Conservation (phyloP, 2,329 filamentous ascomycete species). For the Zasmidium citrigriseum region DNA sequence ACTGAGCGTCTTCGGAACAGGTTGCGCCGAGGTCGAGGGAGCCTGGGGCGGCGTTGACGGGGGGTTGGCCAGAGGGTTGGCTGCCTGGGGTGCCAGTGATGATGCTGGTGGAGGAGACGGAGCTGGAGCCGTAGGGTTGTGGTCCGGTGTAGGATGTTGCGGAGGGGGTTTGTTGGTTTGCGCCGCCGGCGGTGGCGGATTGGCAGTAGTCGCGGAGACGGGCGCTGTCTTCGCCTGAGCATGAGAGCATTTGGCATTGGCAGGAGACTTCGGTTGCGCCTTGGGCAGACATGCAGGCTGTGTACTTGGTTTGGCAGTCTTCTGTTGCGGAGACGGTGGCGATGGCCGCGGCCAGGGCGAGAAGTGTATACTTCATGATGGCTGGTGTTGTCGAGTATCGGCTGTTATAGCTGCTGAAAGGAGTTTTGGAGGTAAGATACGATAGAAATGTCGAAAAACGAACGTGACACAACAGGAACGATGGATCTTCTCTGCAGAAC, state of each 20-base stretch:
- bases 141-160: conserved; percentile 3
- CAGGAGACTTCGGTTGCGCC: conserved; percentile 12
- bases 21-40: conserved; percentile 24
- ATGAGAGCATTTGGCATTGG: conserved; percentile 14
- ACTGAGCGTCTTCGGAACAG: conserved; percentile 22
- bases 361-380: conserved; percentile 19
- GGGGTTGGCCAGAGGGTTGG: conserved; percentile 14
- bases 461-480: background rate
- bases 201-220: conserved; percentile 18
- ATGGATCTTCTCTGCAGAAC: background rate
- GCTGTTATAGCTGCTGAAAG: background rate
- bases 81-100: conserved; percentile 14
- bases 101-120: background rate
- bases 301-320: conserved; percentile 18
- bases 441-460: background rate
- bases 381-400: background rate
- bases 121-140: background rate
- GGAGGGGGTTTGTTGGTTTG: conserved; percentile 3
- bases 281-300: conserved; percentile 14
- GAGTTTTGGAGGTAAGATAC: background rate
- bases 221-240: conserved; percentile 17
- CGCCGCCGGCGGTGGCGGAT: conserved; percentile 3
- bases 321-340: conserved; percentile 9
- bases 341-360: conserved; percentile 15
- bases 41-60: conserved; percentile 21